phyloP scores from a whole-genome alignment of 2,329 filamentous ascomycete species.

The Leptosphaerulina australis region DNA sequence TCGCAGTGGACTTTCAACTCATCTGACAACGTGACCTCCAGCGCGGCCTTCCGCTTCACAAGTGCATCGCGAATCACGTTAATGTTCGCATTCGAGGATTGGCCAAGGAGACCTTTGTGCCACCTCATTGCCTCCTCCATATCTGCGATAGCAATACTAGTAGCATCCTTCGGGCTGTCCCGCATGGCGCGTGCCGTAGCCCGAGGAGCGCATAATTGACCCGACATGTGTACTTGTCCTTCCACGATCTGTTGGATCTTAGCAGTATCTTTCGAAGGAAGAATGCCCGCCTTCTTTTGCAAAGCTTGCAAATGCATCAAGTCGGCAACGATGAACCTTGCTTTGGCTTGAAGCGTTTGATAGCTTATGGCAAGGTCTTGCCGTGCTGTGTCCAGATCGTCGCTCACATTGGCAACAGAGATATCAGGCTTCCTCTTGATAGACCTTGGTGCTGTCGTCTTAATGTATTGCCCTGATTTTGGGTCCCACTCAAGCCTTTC shows the following conservation, averaged over 20 bases:
- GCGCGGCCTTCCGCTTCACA: slow-evolving; percentile 32
- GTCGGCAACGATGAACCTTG: slow-evolving; percentile 29
- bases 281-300: slow-evolving; percentile 32
- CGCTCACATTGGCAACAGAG: slow-evolving; percentile 12
- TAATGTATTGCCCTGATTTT: slow-evolving; percentile 20
- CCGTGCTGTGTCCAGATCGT: slow-evolving; percentile 29
- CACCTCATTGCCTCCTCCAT: slow-evolving; percentile 35
- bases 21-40: slow-evolving; percentile 35
- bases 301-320: slow-evolving; percentile 36
- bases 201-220: slow-evolving; percentile 27
- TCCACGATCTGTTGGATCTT: slow-evolving; percentile 31
- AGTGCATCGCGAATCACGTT: slow-evolving; percentile 37
- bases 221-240: slow-evolving; percentile 6
- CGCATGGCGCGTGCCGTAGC: slow-evolving; percentile 34
- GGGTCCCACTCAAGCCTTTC: slow-evolving; percentile 21
- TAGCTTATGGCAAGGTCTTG: slow-evolving; percentile 37
- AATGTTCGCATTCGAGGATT: slow-evolving; percentile 18
- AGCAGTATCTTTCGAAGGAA: slow-evolving; percentile 25
- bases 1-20: slow-evolving; percentile 35
- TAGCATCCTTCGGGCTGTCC: slow-evolving; percentile 28
- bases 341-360: slow-evolving; percentile 30
- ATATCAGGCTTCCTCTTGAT: slow-evolving; percentile 5
- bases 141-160: slow-evolving; percentile 30
- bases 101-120: slow-evolving; percentile 25
- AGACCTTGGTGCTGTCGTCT: slow-evolving; percentile 1